Percentiles rank a stretch among this genome's conserved stretches.
Conservation (phyloP, 805 yeast species). For the Teunomyces aglyptinius region DNA sequence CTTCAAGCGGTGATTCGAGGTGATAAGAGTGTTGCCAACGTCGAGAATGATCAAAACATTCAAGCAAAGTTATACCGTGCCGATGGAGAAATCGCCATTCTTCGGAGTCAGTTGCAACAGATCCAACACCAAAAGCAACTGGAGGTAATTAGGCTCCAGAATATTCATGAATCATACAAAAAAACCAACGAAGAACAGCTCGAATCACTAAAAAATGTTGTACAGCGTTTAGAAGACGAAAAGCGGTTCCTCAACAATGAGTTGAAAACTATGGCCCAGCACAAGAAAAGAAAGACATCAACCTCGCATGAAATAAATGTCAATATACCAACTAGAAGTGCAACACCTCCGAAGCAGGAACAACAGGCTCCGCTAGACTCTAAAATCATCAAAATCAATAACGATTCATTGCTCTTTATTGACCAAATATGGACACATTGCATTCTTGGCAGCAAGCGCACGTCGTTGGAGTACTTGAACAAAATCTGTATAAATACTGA, state of each 20-base stretch:
- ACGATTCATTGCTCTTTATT: slow-evolving; percentile 32
- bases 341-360: slow-evolving; percentile 2
- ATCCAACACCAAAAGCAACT: slow-evolving; percentile 39
- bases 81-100: slow-evolving; percentile 78
- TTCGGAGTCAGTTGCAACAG: slow-evolving; percentile 61
- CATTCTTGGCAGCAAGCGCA: slow-evolving; percentile 34
- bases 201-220: slow-evolving; percentile 25
- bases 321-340: neutral
- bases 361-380: slow-evolving; percentile 6
- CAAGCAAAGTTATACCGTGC: slow-evolving; percentile 45
- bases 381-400: slow-evolving; percentile 24
- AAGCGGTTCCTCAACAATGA: slow-evolving; percentile 41
- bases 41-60: slow-evolving; percentile 12
- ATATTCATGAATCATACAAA: slow-evolving; percentile 15
- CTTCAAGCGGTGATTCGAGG: slow-evolving; percentile 46
- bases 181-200: slow-evolving; percentile 30
- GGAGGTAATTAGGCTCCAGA: slow-evolving; percentile 30
- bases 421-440: slow-evolving; percentile 37
- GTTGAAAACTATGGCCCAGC: slow-evolving; percentile 24
- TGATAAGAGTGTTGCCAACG: neutral
- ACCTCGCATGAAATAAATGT: slow-evolving; percentile 1
- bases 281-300: slow-evolving; percentile 20
- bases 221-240: slow-evolving; percentile 42
- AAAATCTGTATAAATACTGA: slow-evolving; percentile 29
- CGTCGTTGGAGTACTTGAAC: slow-evolving; percentile 30